Percentiles rank a stretch among this genome's conserved stretches.
phyloP scores from a whole-genome alignment of 169 alveolate species.

The Plasmodium adleri region DNA sequence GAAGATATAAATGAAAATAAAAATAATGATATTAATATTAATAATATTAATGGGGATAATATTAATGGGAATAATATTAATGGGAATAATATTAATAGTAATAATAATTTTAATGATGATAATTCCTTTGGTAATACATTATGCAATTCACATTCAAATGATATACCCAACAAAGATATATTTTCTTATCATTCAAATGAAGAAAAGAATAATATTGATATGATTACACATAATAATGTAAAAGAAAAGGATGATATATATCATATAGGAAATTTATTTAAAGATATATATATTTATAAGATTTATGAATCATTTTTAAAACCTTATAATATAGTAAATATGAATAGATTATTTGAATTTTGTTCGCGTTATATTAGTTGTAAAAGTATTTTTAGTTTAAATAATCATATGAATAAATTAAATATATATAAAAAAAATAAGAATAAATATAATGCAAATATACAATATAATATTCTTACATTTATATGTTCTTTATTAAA shows the following conservation, averaged over 20 bases:
- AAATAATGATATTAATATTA: not conserved
- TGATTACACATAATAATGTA: not conserved
- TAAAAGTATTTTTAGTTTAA: conserved; percentile 20
- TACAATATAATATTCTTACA: conserved; percentile 34
- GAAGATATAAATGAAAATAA: not conserved
- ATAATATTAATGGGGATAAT: not conserved
- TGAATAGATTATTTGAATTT: conserved; percentile 12
- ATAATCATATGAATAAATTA: conserved; percentile 30
- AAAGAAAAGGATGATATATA: not conserved
- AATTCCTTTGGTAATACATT: not conserved
- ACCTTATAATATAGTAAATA: not conserved
- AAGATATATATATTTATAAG: not conserved
- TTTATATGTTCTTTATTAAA: conserved; percentile 14
- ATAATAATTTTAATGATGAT: too few relatives aligned
- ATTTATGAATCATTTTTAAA: not conserved
- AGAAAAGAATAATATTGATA: not conserved
- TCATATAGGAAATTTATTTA: not conserved
- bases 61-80: too few relatives aligned
- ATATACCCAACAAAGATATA: too few relatives aligned
- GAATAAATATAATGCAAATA: not conserved
- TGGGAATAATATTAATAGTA: too few relatives aligned
- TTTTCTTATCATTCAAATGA: too few relatives aligned
- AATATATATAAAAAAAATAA: conserved; percentile 29
- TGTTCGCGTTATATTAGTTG: conserved; percentile 21
- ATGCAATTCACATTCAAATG: not conserved